Evolutionary conservation across 306 rosid genomes (phyloP).

Genomic region (Quercus berberidifolia): DNA sequence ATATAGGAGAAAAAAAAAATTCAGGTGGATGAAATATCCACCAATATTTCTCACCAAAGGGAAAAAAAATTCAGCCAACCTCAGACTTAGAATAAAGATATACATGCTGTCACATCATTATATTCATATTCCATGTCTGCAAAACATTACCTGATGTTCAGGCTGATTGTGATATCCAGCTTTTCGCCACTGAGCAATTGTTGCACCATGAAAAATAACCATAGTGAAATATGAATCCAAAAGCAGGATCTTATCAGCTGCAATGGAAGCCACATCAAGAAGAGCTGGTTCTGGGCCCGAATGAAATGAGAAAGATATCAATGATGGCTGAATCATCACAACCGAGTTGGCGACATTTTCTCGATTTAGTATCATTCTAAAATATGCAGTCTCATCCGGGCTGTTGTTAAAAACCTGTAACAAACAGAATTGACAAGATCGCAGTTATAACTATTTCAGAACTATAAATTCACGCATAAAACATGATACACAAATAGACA

Average conservation of each 20-base stretch:
- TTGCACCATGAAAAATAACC: constrained; percentile 94
- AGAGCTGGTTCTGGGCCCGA: constrained; percentile 91
- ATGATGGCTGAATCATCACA: constrained; percentile 96
- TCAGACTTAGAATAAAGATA: neutral
- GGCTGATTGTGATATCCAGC: constrained; percentile 85
- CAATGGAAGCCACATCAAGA: constrained; percentile 94
- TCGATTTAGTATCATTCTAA: constrained; percentile 91
- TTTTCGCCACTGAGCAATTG: constrained; percentile 98
- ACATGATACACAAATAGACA: constrained; percentile 11
- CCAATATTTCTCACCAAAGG: too few relatives aligned
- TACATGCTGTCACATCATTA: neutral
- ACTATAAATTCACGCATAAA: constrained; percentile 13
- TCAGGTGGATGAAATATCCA: too few relatives aligned
- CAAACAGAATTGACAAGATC: constrained; percentile 15
- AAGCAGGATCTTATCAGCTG: constrained; percentile 84
- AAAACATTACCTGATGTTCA: constrained; percentile 77
- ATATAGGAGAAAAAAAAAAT: too few relatives aligned
- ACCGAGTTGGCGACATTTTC: constrained; percentile 93
- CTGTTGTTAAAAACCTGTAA: constrained; percentile 95
- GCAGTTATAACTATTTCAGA: neutral
- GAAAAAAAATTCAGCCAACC: neutral
- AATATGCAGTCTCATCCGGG: constrained; percentile 98
- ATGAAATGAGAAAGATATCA: constrained; percentile 90
- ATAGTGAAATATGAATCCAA: constrained; percentile 86
- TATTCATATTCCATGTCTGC: neutral